Base-by-base conservation (phyloP, 1,284 basidiomycete species). In the Tilletia horrida region DNA sequence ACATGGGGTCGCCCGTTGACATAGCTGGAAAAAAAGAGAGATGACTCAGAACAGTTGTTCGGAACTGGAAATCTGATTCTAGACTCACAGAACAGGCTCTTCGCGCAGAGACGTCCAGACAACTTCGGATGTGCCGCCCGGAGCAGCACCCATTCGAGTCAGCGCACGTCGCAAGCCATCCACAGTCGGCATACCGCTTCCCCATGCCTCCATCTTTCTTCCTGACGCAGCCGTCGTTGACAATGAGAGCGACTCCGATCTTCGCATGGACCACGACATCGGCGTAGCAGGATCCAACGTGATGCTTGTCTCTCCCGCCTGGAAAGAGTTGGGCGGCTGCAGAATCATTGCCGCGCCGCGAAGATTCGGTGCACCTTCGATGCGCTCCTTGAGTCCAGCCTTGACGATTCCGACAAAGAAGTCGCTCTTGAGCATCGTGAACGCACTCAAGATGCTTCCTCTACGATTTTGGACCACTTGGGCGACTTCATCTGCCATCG, bases 351-450 rank as follows among this genome's bases (percentile, higher is more conserved):
- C 69, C 0, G 80, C 79, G 21, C 74, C 75, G 2, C 80, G 70
- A 66, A 81, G 48, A 55, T 81, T 81, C 3, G 80, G 80, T 71
- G 80, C 80, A 0, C 80, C 80, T 6, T 79, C 78, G 25, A 81
- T 80, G 13, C 68, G 68, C 31, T 61, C 61, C 31, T 63, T 55
- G 11, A 72, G 35, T 14, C 43, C 45, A 31, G 62, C 52, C 62
- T 69, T 70, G 47, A 70, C 68, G 62, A 81, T 77, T 11, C 80
- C 80, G 35, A 73, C 73, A 86, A 97, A 97, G 84, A 97, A 94
- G 83, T 97, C 94, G 67, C 91, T 94, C 84, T 99, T 99, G 79
- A 98, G 85, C 77, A 98, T 97, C 0, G 93, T 95, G 14, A 90
- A 92, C 0, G 91, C 90, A 2, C 92, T 95, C 0, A 98, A 84